Percentiles rank a stretch among this genome's conserved stretches.
Evolutionary conservation across 345 rosid genomes (phyloP).

Genomic region (Syzygium grande): DNA sequence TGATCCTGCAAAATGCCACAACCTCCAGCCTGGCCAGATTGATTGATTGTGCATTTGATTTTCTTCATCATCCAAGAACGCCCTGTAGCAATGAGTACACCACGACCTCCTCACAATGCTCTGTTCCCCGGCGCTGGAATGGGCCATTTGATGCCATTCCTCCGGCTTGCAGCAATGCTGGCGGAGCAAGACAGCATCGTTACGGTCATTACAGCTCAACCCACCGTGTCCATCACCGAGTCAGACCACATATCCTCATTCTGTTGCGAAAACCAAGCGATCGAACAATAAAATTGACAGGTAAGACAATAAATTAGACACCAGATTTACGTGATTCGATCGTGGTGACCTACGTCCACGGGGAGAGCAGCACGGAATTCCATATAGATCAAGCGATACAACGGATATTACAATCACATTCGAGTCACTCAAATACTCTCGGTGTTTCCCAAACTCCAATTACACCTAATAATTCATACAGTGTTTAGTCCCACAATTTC

Average conservation of each 20-base stretch:
- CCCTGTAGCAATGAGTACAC: background rate
- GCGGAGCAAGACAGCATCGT: slow-evolving; percentile 11
- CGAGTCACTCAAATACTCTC: too few species aligned
- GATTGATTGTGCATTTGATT: background rate
- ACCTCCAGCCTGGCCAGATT: background rate
- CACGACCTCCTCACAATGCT: slow-evolving; percentile 15
- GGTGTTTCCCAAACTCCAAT: too few species aligned
- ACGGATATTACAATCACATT: too few species aligned
- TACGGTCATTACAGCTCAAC: slow-evolving; percentile 26
- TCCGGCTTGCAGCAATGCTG: slow-evolving; percentile 27
- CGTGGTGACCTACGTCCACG: too few species aligned
- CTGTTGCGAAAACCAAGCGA: too few species aligned
- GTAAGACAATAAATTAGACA: too few species aligned
- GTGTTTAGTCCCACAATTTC: too few species aligned
- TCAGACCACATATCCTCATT: slow-evolving; percentile 18
- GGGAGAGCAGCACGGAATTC: too few species aligned
- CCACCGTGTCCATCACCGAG: slow-evolving; percentile 31
- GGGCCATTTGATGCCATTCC: slow-evolving; percentile 39
- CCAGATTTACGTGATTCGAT: too few species aligned
- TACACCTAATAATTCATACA: too few species aligned
- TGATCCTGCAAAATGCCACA: background rate
- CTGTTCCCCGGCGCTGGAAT: slow-evolving; percentile 32
- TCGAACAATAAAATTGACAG: too few species aligned
- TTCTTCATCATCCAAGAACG: background rate
- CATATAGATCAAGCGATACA: too few species aligned